These are phyloP conservation scores for Aspergillus sojae DNA, from an alignment of 2,329 filamentous ascomycete species.

Conservation along the genomic window DNA sequence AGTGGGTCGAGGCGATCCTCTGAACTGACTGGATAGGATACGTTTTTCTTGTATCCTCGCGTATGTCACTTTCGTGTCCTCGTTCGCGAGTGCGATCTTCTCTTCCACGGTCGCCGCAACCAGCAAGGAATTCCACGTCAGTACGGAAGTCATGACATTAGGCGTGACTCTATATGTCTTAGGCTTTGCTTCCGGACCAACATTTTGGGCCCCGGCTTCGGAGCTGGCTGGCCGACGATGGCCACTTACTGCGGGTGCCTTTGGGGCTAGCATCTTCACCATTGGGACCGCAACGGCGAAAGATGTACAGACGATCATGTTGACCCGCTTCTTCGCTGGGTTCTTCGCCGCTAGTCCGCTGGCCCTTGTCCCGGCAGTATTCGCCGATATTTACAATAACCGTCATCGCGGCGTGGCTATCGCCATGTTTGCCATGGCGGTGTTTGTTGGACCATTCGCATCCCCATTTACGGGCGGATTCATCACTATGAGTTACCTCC, in stretches of 20 bases:
- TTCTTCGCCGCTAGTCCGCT: constrained; percentile 49
- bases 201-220: constrained; percentile 64
- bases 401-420: constrained; percentile 44
- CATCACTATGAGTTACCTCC: constrained; percentile 50
- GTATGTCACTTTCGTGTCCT: constrained; percentile 54
- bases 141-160: constrained; percentile 46
- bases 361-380: constrained; percentile 45
- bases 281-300: constrained; percentile 47
- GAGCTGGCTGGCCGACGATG: constrained; percentile 62
- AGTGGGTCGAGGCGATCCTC: not conserved
- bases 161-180: constrained; percentile 53
- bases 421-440: constrained; percentile 53
- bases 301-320: constrained; percentile 44
- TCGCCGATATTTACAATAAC: constrained; percentile 55
- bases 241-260: constrained; percentile 49
- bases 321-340: constrained; percentile 51
- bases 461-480: constrained; percentile 56
- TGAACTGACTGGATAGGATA: constrained; percentile 5
- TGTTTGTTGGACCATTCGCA: constrained; percentile 52
- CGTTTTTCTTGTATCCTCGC: constrained; percentile 24
- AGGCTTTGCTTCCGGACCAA: constrained; percentile 60
- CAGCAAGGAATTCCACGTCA: constrained; percentile 50
- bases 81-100: constrained; percentile 65
- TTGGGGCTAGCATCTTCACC: constrained; percentile 48
- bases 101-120: constrained; percentile 63